phyloP scores from a whole-genome alignment of 140 eudicot species.

The Ambrosia hybrid region DNA sequence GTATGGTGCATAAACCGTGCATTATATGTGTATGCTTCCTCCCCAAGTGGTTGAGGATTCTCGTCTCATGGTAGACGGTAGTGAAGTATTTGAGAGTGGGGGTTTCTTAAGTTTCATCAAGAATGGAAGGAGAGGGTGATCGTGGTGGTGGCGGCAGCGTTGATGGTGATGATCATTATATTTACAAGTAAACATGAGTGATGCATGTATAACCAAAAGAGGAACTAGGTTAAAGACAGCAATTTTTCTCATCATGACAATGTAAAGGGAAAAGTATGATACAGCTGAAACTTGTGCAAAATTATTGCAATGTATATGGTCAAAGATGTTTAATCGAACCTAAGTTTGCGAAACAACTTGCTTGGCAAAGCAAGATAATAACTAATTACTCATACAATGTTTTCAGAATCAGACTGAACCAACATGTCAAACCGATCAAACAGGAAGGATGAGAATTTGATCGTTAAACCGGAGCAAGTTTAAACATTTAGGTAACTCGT shows the following conservation, averaged over 20 bases:
- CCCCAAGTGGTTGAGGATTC: too few relatives aligned
- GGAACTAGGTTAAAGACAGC: not conserved
- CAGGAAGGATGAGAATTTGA: too few relatives aligned
- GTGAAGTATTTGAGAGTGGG: too few relatives aligned
- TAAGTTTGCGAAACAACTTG: not conserved
- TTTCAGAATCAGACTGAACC: not conserved
- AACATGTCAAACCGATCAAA: not conserved
- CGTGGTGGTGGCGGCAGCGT: slow-evolving; percentile 10
- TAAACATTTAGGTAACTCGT: too few relatives aligned
- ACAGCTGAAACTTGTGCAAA: not conserved
- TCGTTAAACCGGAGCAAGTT: too few relatives aligned
- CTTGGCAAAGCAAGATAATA: not conserved
- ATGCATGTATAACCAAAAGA: not conserved
- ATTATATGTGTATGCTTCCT: not conserved
- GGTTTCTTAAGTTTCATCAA: not conserved
- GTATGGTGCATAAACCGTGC: not conserved
- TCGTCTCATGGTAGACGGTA: too few relatives aligned
- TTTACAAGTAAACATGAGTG: too few relatives aligned
- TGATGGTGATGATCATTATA: not conserved
- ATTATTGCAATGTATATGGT: not conserved
- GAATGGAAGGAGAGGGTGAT: slow-evolving; percentile 23
- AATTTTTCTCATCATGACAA: not conserved
- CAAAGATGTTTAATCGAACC: not conserved
- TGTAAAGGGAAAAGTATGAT: not conserved
- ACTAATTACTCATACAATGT: not conserved